Base-by-base conservation (phyloP, 1,284 basidiomycete genomes). In the Trichosporon inkin region DNA sequence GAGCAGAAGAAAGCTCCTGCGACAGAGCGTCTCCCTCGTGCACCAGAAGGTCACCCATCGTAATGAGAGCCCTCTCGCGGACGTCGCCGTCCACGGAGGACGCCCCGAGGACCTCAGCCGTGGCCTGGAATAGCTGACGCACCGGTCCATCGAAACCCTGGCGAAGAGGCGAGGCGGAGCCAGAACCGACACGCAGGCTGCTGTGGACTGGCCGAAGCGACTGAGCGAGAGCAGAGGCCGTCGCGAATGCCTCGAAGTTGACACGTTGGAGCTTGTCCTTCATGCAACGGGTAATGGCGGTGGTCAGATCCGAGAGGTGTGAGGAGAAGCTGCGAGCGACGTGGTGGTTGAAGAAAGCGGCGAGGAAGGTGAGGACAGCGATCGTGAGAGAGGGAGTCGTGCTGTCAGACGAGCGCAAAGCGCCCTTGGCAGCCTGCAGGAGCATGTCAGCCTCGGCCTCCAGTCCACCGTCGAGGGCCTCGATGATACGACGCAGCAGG, bases 71-170 rank as follows among this genome's bases (percentile, higher is more conserved):
- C 64, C 84, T 86, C 37, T 85, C 83, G 40, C 91, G 86, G 35
- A 99, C 91, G 66, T 97, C 92, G 11, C 90, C 87, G 74, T 98
- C 95, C 4, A 92, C 92, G 64, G 92, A 89, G 61, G 88, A 84
- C 55, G 85, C 88, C 54, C 81, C 84, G 39, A 99, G 80, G 37
- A 92, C 83, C 19, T 80, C 75, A 2, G 89, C 80, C 2, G 90
- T 87, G 56, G 89, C 87, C 11, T 84, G 79, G 74, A 93, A 95
- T 5, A 97, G 81, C 8, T 79, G 70, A 61, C 88, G 84, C 1
- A 85, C 78, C 84, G 88, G 87, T 14, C 62, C 36, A 4, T 68
- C 61, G 37, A 73, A 70, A 28, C 62, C 61, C 3, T 63, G 38
- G 2, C 70, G 62, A 10, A 80, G 67, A 3, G 76, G 74, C 3